phyloP scores from a whole-genome alignment of 2,329 filamentous ascomycete species.

The Corinectria fuckeliana region DNA sequence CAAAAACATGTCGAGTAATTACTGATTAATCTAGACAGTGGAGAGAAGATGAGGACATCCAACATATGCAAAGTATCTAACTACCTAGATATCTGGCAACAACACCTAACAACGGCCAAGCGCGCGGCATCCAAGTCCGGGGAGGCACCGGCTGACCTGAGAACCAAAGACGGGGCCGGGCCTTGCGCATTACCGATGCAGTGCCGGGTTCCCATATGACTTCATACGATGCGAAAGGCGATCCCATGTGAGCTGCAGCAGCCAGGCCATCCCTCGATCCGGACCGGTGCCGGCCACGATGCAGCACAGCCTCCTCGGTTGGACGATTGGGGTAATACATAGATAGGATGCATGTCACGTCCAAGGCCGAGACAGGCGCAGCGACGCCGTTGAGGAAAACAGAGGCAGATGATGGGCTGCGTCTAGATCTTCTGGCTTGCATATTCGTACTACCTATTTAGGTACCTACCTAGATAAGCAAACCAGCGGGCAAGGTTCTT shows the following conservation, averaged over 20 bases:
- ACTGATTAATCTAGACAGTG: slow-evolving; percentile 3
- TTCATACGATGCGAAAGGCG: not conserved
- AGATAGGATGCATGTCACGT: not conserved
- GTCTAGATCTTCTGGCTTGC: no score
- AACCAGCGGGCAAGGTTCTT: no score
- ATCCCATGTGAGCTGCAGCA: not conserved
- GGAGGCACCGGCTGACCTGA: not conserved
- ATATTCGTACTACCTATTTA: no score
- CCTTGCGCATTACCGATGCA: not conserved
- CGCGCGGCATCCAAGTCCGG: not conserved
- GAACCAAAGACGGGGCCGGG: not conserved
- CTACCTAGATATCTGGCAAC: not conserved
- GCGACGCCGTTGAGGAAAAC: no score
- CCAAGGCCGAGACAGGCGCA: no score
- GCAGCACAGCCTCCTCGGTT: not conserved
- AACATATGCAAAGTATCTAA: no score
- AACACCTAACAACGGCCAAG: not conserved
- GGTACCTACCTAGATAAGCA: no score
- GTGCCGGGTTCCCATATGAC: not conserved
- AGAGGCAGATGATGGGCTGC: no score
- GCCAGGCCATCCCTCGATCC: not conserved
- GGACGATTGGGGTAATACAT: not conserved
- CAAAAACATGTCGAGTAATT: no score
- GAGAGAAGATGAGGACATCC: not conserved
- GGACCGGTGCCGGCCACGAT: not conserved